phyloP scores from a whole-genome alignment of 1,284 basidiomycete species.

The Wolfiporia cocos region DNA sequence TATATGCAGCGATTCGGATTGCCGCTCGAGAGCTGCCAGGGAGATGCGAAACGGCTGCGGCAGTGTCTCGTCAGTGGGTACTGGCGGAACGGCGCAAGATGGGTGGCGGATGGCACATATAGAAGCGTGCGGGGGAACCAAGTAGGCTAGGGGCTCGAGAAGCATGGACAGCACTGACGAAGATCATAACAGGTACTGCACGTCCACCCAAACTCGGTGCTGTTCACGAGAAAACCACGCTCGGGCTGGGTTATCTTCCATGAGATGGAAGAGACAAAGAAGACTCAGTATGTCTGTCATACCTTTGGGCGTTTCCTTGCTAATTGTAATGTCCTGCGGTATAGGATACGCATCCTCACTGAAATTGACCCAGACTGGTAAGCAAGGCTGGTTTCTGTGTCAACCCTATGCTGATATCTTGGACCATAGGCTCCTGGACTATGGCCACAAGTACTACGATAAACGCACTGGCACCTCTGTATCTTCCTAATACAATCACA shows the following conservation, averaged over 20 bases:
- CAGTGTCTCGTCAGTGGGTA: constrained; percentile 89
- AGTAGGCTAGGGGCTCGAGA: constrained; percentile 36
- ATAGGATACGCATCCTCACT: constrained; percentile 48
- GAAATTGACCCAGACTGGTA: constrained; percentile 61
- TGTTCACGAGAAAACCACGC: constrained; percentile 88
- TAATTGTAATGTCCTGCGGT: neutral
- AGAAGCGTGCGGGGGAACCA: constrained; percentile 77
- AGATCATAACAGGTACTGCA: constrained; percentile 59
- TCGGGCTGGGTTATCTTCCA: constrained; percentile 94
- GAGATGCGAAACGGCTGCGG: constrained; percentile 73
- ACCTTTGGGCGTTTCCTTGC: neutral
- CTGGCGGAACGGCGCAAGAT: constrained; percentile 89
- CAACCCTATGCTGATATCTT: constrained; percentile 2
- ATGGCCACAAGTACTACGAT: constrained; percentile 41
- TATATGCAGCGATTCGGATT: constrained; percentile 87
- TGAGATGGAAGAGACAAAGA: constrained; percentile 94
- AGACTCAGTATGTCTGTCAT: constrained; percentile 61
- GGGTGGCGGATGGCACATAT: constrained; percentile 88
- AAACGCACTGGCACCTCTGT: constrained; percentile 20
- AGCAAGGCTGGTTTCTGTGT: constrained; percentile 4
- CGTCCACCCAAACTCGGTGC: constrained; percentile 90
- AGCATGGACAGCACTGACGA: constrained; percentile 4
- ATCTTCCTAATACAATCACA: constrained; percentile 6
- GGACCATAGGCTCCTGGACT: constrained; percentile 38
- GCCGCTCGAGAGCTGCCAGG: constrained; percentile 76